Base-by-base conservation (phyloP, 2,329 filamentous ascomycete genomes). In the Microsporum audouinii region DNA sequence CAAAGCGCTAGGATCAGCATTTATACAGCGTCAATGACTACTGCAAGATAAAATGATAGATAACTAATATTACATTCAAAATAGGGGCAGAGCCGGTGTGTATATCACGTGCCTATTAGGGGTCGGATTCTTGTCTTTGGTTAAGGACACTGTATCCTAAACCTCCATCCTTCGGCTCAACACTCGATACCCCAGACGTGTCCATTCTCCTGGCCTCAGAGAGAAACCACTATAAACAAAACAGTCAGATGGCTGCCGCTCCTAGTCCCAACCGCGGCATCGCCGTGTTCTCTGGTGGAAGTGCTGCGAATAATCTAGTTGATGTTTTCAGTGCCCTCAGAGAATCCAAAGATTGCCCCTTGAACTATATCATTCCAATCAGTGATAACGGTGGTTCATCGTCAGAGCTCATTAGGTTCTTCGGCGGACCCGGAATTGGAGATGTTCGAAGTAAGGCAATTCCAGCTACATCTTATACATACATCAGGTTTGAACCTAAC, bases 341-440 rank as follows among this genome's bases (percentile, higher is more conserved):
- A 10, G 75, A 85, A 64, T 85, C 81, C 67, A 88, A 87, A 64
- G 75, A 81, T 45, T 88, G 87, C 69, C 78, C 81, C 2, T 76
- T 95, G 47, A 89, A 84, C 74, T 95, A 95, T 73, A 85, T 96
- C 62, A 95, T 97, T 59, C 92, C 92, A 39, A 96, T 96, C 71
- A 94, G 88, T 66, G 92, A 97, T 76, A 97, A 97, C 74, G 92
- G 92, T 57, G 92, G 92, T 43, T 95, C 89, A 67, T 95, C 91
- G 1, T 95, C 89, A 51, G 92, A 97, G 77, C 79, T 96, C 68
- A 95, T 96, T 66, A 83, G 94, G 39, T 91, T 97, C 39, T 94
- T 97, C 75, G 94, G 92, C 12, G 94, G 94, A 0, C 92, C 92
- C 65, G 92, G 92, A 2, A 80, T 91, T 69, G 88, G 88, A 61